phyloP scores from a whole-genome alignment of 768 basidiomycete species.

The Tylopilus balloui region DNA sequence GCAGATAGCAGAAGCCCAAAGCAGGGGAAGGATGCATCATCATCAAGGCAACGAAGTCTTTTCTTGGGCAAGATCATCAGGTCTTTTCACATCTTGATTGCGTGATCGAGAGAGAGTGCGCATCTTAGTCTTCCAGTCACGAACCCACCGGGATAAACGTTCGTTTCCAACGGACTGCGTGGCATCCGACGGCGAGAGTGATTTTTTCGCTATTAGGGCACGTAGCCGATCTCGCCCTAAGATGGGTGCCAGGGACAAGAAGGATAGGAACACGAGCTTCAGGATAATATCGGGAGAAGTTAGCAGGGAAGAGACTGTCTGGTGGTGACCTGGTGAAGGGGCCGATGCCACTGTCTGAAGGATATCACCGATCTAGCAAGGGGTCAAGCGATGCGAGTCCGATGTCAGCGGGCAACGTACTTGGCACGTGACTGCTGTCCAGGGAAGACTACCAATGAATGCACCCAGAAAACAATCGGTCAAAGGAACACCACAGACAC shows the following conservation, averaged over 20 bases:
- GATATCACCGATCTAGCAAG: slow-evolving; percentile 73
- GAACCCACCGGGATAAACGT: slow-evolving; percentile 51
- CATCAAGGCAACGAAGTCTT: slow-evolving; percentile 37
- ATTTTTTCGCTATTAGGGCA: slow-evolving; percentile 43
- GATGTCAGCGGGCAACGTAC: slow-evolving; percentile 37
- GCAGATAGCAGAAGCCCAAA: slow-evolving; percentile 7
- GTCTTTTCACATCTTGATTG: slow-evolving; percentile 43
- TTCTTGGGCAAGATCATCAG: slow-evolving; percentile 52
- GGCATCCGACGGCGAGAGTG: slow-evolving; percentile 20
- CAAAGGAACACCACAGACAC: slow-evolving; percentile 79
- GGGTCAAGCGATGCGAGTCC: slow-evolving; percentile 14
- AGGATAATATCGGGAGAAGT: slow-evolving; percentile 77
- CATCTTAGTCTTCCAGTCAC: slow-evolving; percentile 62
- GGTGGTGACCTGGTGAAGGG: slow-evolving; percentile 64
- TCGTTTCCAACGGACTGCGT: slow-evolving; percentile 30
- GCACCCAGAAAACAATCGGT: slow-evolving; percentile 73
- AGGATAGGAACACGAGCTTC: slow-evolving; percentile 79
- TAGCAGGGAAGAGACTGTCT: slow-evolving; percentile 82
- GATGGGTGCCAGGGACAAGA: slow-evolving; percentile 84
- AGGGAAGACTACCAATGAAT: slow-evolving; percentile 81
- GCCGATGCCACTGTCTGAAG: slow-evolving; percentile 77
- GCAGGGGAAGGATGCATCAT: slow-evolving; percentile 11
- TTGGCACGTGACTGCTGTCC: slow-evolving; percentile 92
- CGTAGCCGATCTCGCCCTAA: slow-evolving; percentile 67
- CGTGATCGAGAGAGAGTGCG: slow-evolving; percentile 49